Evolutionary conservation across 2,329 filamentous ascomycete genomes (phyloP), one percentile per base, ranked within the genome.

Genomic region (Periconia sp.): DNA sequence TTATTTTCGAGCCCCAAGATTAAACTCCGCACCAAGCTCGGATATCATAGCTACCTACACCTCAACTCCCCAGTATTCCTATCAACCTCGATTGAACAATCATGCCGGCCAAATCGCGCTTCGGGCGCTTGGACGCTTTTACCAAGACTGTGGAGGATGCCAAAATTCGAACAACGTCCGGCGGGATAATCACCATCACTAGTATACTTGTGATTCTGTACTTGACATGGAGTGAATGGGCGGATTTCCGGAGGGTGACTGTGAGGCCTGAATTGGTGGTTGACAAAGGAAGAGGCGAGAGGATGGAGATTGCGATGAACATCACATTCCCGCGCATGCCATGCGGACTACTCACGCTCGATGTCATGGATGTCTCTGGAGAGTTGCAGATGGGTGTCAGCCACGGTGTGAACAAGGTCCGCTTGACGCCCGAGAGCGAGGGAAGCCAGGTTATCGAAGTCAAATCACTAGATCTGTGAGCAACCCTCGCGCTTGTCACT

Each of bases 91-190:
- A 41, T 35, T 52, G 47, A 50, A 52, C 56, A 56, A 66, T 49
- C 40, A 97, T 97, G 94, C 82, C 92, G 62, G 79, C 88, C 70
- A 96, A 96, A 81, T 96, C 91, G 65, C 88, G 94, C 75, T 97
- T 99, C 74, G 96, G 90, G 55, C 88, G 89, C 84, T 90, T 99
- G 60, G 94, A 99, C 77, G 94, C 94, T 82, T 99, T 99, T 75
- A 96, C 93, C 48, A 99, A 99, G 79, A 99, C 94, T 13, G 94
- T 99, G 65, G 94, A 99, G 75, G 94, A 99, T 85, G 94, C 95
- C 62, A 86, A 94, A 66, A 86, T 99, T 72, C 89, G 95, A 68
- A 99, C 94, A 31, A 97, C 92, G 7, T 96, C 92, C 2, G 94
- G 94, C 61, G 94, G 94, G 62, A 85, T 99, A 64, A 91, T 99